phyloP scores from a whole-genome alignment of 495 filamentous ascomycete species.

The Aspergillus conjunctus region DNA sequence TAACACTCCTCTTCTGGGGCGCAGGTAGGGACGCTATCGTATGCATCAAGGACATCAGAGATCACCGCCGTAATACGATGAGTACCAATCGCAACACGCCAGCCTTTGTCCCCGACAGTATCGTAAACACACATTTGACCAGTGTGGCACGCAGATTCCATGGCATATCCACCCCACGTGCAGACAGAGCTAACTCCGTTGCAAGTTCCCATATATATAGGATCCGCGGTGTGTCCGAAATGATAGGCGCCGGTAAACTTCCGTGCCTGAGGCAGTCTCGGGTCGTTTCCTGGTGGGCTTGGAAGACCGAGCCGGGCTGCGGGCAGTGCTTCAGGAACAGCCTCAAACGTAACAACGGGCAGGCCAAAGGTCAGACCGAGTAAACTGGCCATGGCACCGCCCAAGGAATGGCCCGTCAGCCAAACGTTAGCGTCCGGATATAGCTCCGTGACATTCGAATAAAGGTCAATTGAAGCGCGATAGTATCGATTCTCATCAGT shows the following conservation, averaged over 20 bases:
- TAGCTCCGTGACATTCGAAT: conserved; percentile 84
- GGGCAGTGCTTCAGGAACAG: conserved; percentile 85
- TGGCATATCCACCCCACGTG: conserved; percentile 89
- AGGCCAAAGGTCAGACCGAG: conserved; percentile 88
- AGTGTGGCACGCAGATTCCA: conserved; percentile 89
- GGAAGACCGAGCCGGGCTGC: conserved; percentile 85
- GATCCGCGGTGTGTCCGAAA: conserved; percentile 94
- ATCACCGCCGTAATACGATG: conserved; percentile 88
- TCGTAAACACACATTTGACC: conserved; percentile 89
- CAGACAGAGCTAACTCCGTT: conserved; percentile 86
- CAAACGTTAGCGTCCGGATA: conserved; percentile 88
- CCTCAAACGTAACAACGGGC: conserved; percentile 86
- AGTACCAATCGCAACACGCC: conserved; percentile 81
- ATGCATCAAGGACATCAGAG: conserved; percentile 77
- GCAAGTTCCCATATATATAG: conserved; percentile 91
- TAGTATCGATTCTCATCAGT: conserved; percentile 88
- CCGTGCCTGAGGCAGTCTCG: conserved; percentile 68
- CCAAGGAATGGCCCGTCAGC: conserved; percentile 87
- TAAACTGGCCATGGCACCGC: conserved; percentile 81
- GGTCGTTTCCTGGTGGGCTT: conserved; percentile 73
- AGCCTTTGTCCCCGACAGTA: conserved; percentile 84
- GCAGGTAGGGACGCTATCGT: conserved; percentile 77
- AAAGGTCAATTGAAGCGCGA: conserved; percentile 79
- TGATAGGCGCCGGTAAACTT: conserved; percentile 81
- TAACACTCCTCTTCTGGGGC: conserved; percentile 73